Percentiles rank a stretch among this genome's conserved stretches.
These are phyloP conservation scores for peach (Prunus persica) DNA, from an alignment of 306 rosid genomes.

Conservation along the genomic window DNA sequence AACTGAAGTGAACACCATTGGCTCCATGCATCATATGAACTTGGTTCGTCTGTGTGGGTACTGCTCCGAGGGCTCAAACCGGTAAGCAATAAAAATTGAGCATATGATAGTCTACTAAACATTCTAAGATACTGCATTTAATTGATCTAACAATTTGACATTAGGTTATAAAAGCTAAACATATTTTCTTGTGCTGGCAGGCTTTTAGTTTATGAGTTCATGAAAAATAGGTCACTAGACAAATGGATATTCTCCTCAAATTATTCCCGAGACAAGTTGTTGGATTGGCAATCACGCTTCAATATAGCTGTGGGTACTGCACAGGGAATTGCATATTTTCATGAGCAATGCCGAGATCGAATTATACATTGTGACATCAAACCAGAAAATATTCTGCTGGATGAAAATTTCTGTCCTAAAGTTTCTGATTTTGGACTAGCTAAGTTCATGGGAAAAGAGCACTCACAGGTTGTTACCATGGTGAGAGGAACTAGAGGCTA, in stretches of 20 bases:
- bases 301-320: conserved; percentile 69
- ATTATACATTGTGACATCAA: conserved; percentile 94
- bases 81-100: conserved; percentile 37
- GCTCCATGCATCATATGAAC: conserved; percentile 98
- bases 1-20: conserved; percentile 92
- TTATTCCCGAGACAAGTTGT: conserved; percentile 41
- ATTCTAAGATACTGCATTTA: not conserved
- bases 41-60: conserved; percentile 87
- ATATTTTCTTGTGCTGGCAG: conserved; percentile 34
- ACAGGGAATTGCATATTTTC: conserved; percentile 92
- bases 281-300: conserved; percentile 78
- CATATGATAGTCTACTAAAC: not conserved
- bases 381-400: conserved; percentile 82
- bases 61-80: conserved; percentile 76
- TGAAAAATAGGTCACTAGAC: conserved; percentile 93
- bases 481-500: conserved; percentile 95
- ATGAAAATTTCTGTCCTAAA: conserved; percentile 83
- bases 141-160: not conserved
- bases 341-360: conserved; percentile 84
- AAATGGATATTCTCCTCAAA: conserved; percentile 79
- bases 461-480: conserved; percentile 94
- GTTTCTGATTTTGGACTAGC: conserved; percentile 96
- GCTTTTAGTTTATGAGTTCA: conserved; percentile 86
- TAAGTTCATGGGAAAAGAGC: conserved; percentile 92
- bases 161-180: not conserved